Percentiles rank a stretch among this genome's conserved stretches.
Evolutionary conservation across 345 rosid species (phyloP).

Genomic region (Limnanthes douglasii): DNA sequence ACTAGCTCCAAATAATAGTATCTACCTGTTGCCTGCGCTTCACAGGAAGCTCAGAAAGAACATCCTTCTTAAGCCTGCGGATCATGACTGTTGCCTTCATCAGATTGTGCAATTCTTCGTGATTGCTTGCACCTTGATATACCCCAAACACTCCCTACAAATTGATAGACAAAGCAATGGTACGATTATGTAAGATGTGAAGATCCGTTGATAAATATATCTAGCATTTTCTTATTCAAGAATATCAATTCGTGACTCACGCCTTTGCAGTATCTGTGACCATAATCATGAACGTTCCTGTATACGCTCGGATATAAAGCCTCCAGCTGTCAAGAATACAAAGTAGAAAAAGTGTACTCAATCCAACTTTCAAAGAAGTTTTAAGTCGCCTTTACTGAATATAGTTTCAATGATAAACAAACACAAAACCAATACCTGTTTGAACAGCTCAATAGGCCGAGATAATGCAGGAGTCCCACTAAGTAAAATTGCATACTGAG

Average conservation of each 20-base stretch:
- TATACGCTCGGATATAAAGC: conserved; percentile 85
- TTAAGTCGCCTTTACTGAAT: neutral
- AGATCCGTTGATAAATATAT: conserved; percentile 1
- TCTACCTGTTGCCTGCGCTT: conserved; percentile 90
- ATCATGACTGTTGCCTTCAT: conserved; percentile 97
- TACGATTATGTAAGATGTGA: neutral
- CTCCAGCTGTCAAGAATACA: conserved; percentile 50
- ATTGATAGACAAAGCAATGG: conserved; percentile 3
- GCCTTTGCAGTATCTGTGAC: conserved; percentile 83
- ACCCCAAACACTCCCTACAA: conserved; percentile 65
- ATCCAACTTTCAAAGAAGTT: conserved; percentile 2
- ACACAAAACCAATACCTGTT: conserved; percentile 43
- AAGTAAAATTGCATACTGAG: conserved; percentile 65
- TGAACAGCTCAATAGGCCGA: conserved; percentile 86
- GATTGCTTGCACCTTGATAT: conserved; percentile 94
- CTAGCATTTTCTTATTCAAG: conserved; percentile 6
- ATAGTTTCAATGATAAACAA: conserved; percentile 3
- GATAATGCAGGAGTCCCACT: conserved; percentile 99
- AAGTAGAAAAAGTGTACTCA: neutral
- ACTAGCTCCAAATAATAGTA: neutral
- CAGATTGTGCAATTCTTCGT: conserved; percentile 92
- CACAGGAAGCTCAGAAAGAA: conserved; percentile 70
- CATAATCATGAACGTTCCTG: conserved; percentile 71
- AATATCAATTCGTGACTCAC: conserved; percentile 34
- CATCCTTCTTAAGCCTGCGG: conserved; percentile 89